Base-by-base conservation (phyloP, 352 stramenopile genomes). In the Phytophthora pistaciae region DNA sequence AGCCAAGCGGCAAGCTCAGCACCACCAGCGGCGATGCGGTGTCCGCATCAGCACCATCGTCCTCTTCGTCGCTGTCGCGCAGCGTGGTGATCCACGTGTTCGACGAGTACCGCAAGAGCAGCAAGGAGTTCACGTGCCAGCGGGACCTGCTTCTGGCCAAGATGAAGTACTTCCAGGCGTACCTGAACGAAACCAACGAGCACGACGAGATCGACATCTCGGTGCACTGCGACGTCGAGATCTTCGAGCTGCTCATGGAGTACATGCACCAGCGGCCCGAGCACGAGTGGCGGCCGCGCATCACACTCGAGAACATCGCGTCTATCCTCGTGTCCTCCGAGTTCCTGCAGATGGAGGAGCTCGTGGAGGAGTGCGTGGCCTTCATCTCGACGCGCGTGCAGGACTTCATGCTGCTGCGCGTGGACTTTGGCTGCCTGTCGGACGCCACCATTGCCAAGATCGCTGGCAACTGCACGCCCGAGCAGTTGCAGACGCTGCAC, bases 181-280 rank as follows among this genome's bases (percentile, higher is more conserved):
- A 93, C 33, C 71, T 97, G 20, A 91, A 88, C 68, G 82, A 91
- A 50, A 77, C 80, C 49, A 92, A 90, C 70, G 84, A 89, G 55
- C 75, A 91, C 71, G 90, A 98, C 58, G 92, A 98, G 74, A 95
- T 98, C 68, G 91, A 98, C 76, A 98, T 98, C 60, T 96, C 87
- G 9, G 92, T 98, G 64, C 91, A 98, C 67, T 98, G 92, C 68
- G 93, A 98, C 75, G 87, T 98, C 20, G 80, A 96, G 67, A 93
- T 98, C 62, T 98, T 98, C 62, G 92, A 97, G 75, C 95, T 93
- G 78, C 81, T 98, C 23, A 87, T 98, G 44, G 72, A 92, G 53
- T 97, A 96, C 72, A 97, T 98, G 70, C 85, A 97, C 27, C 65
- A 84, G 42, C 73, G 60, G 14, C 42, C 42, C 36, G 75, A 89